A percentile compares a stretch with the other conserved stretches of the same genome.
Conservation (phyloP, 1,284 basidiomycete species). For the Apiotrichum domesticum region DNA sequence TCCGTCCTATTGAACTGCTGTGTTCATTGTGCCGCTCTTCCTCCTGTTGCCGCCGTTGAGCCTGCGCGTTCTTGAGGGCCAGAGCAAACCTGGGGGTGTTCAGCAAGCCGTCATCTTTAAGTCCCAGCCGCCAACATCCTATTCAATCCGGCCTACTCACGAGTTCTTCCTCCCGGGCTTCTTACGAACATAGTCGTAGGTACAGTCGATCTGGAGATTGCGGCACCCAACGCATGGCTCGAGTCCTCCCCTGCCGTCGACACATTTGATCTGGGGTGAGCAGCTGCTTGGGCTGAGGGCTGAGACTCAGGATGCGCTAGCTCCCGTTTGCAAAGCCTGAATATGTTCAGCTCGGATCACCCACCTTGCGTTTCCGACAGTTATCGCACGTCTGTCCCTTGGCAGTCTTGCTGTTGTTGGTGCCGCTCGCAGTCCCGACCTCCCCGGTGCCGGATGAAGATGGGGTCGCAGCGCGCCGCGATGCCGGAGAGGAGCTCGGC, state of each 20-base stretch:
- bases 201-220: constrained; percentile 38
- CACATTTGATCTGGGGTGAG: constrained; percentile 35
- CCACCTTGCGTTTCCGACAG: constrained; percentile 38
- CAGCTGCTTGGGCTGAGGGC: background rate
- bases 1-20: background rate
- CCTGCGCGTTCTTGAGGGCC: constrained; percentile 7
- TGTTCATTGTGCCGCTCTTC: background rate
- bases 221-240: constrained; percentile 38
- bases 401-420: too few species aligned
- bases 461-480: too few species aligned
- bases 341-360: too few species aligned
- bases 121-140: too few species aligned
- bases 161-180: constrained; percentile 44
- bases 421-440: too few species aligned
- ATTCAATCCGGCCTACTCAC: constrained; percentile 30
- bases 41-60: too few species aligned
- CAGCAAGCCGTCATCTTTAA: too few species aligned
- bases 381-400: constrained; percentile 41
- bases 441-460: too few species aligned
- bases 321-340: too few species aligned
- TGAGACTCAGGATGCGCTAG: too few species aligned
- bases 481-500: too few species aligned
- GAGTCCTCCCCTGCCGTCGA: constrained; percentile 16
- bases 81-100: constrained; percentile 4
- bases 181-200: constrained; percentile 40